Percentiles rank a stretch among this genome's conserved stretches.
phyloP scores from a whole-genome alignment of 2,329 filamentous ascomycete genomes.

The Xylaria arbuscula region DNA sequence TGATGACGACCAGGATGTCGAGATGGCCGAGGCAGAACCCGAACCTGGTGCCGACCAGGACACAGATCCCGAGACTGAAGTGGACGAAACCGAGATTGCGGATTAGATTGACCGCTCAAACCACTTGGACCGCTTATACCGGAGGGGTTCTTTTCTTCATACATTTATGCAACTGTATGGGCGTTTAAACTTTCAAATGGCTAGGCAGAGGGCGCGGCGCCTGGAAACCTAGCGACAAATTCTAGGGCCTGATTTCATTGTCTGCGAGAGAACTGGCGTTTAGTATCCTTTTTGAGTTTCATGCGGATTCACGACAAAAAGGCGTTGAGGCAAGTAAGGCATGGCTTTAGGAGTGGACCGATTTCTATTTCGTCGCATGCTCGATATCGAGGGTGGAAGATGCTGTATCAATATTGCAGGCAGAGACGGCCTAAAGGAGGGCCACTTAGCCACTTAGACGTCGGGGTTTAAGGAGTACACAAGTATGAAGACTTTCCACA shows the following conservation, averaged over 20 bases:
- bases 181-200: neutral
- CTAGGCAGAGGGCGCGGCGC: neutral
- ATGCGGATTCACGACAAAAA: conserved; percentile 21
- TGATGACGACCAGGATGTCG: conserved; percentile 43
- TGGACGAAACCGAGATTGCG: conserved; percentile 48
- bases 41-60: conserved; percentile 39
- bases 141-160: neutral
- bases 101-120: conserved; percentile 37
- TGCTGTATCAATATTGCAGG: conserved; percentile 24
- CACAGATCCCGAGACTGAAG: conserved; percentile 50
- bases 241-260: neutral
- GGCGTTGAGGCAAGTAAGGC: conserved; percentile 33
- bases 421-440: conserved; percentile 7
- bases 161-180: neutral
- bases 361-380: conserved; percentile 6
- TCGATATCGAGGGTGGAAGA: conserved; percentile 5
- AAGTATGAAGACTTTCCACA: conserved; percentile 5
- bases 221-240: neutral
- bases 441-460: neutral
- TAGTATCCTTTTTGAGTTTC: conserved; percentile 27
- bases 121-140: neutral
- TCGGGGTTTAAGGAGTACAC: neutral
- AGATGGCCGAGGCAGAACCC: conserved; percentile 37
- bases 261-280: conserved; percentile 24
- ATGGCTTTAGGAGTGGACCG: conserved; percentile 5